Conservation (phyloP, 2,329 filamentous ascomycete genomes). For the Seiridium unicorne region DNA sequence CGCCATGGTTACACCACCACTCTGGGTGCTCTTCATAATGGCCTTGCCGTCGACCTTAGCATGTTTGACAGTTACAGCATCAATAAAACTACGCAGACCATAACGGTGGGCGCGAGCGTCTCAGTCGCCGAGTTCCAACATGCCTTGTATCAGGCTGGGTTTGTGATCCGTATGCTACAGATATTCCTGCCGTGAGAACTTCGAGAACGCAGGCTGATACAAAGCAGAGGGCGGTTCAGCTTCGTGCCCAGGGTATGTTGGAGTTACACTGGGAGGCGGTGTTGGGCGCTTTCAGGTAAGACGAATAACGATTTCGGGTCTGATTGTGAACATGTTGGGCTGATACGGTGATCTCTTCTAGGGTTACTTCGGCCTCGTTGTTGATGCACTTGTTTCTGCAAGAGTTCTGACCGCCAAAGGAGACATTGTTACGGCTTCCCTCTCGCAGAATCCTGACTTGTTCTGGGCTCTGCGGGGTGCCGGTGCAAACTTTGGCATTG, state of each 20-base stretch:
- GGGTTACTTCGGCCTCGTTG: slow-evolving; percentile 18
- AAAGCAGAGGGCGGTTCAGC: slow-evolving; percentile 14
- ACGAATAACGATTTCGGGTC: too few species aligned
- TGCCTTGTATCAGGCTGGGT: slow-evolving; percentile 13
- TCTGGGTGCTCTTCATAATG: slow-evolving; percentile 20
- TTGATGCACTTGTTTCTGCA: slow-evolving; percentile 25
- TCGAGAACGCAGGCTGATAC: not conserved
- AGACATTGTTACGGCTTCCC: slow-evolving; percentile 13
- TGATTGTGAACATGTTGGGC: too few species aligned
- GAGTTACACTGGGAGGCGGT: slow-evolving; percentile 19
- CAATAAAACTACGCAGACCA: slow-evolving; percentile 16
- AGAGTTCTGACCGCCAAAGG: slow-evolving; percentile 23
- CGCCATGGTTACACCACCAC: slow-evolving; percentile 30
- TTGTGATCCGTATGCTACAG: slow-evolving; percentile 14
- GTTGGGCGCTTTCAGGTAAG: slow-evolving; percentile 17
- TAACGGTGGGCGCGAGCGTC: slow-evolving; percentile 12
- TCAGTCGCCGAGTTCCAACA: slow-evolving; percentile 5
- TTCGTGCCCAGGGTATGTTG: slow-evolving; percentile 16
- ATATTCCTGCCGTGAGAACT: too few species aligned
- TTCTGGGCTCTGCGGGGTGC: slow-evolving; percentile 25
- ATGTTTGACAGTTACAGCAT: slow-evolving; percentile 23
- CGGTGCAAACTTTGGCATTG: slow-evolving; percentile 23
- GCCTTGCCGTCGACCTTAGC: slow-evolving; percentile 29
- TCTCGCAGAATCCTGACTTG: slow-evolving; percentile 14
- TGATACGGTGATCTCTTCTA: too few species aligned